Conservation (phyloP, 2,329 filamentous ascomycete genomes). For the Aspergillus sp. region DNA sequence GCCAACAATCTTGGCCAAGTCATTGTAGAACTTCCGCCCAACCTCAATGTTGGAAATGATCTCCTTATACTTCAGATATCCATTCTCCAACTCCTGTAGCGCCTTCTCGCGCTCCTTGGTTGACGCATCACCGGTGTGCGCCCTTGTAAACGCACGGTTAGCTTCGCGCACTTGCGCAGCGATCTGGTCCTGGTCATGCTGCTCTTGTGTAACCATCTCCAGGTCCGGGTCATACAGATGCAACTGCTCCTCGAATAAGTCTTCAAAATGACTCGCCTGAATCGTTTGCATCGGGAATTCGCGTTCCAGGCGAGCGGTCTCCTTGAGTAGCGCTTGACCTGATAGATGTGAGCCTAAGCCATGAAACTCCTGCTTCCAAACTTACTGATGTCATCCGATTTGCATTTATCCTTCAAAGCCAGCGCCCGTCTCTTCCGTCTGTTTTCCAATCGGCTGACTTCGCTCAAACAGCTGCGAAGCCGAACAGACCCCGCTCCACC, state of each 20-base stretch:
- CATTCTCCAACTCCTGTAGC: slow-evolving; percentile 81
- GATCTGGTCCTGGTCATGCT: slow-evolving; percentile 69
- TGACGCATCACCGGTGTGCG: slow-evolving; percentile 62
- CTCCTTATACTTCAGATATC: slow-evolving; percentile 95
- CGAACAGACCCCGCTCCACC: slow-evolving; percentile 71
- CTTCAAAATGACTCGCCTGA: slow-evolving; percentile 84
- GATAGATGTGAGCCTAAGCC: slow-evolving; percentile 1
- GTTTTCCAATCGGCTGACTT: slow-evolving; percentile 77
- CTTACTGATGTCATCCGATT: slow-evolving; percentile 77
- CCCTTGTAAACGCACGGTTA: slow-evolving; percentile 72
- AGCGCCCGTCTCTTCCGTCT: slow-evolving; percentile 76
- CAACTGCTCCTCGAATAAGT: slow-evolving; percentile 79
- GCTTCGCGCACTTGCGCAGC: slow-evolving; percentile 65
- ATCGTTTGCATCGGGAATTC: slow-evolving; percentile 80
- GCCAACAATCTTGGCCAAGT: slow-evolving; percentile 80
- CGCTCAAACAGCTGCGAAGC: slow-evolving; percentile 76
- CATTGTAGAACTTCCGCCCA: slow-evolving; percentile 94
- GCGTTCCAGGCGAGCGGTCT: slow-evolving; percentile 80
- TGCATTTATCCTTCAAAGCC: slow-evolving; percentile 70
- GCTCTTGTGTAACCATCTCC: slow-evolving; percentile 65
- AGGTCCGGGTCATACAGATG: slow-evolving; percentile 76
- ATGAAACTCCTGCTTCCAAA: slow-evolving; percentile 1
- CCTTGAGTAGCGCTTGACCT: slow-evolving; percentile 72
- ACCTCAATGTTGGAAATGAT: slow-evolving; percentile 87
- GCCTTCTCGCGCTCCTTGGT: slow-evolving; percentile 76